Evolutionary conservation across 148 eudicot genomes (phyloP).

Genomic region (Dianthus caryophyllus): DNA sequence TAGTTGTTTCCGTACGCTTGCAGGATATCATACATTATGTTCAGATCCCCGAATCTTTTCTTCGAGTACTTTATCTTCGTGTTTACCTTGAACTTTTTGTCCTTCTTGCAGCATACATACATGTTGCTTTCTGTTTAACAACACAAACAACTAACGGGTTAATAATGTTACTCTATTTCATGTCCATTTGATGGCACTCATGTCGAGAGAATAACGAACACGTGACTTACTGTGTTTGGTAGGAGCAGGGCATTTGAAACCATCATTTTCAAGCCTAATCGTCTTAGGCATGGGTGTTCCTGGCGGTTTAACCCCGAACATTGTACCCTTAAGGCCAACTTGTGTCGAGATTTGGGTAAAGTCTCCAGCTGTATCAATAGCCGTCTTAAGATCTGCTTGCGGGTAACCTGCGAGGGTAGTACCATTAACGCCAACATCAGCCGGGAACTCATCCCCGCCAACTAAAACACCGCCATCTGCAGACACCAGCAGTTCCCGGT

Average conservation of each 20-base stretch:
- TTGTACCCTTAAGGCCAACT: slow-evolving; percentile 42
- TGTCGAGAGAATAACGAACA: too few relatives aligned
- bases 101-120: slow-evolving; percentile 60
- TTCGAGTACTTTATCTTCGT: slow-evolving; percentile 13
- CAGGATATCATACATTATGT: slow-evolving; percentile 67
- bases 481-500: slow-evolving; percentile 44
- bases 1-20: slow-evolving; percentile 64
- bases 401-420: slow-evolving; percentile 44
- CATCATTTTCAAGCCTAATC: slow-evolving; percentile 44
- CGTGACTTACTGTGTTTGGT: slow-evolving; percentile 35
- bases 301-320: slow-evolving; percentile 40
- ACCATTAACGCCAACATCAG: slow-evolving; percentile 41
- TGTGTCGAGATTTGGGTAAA: slow-evolving; percentile 35
- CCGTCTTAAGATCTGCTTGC: slow-evolving; percentile 50
- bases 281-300: slow-evolving; percentile 58
- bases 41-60: slow-evolving; percentile 54
- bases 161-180: neutral
- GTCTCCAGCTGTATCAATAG: slow-evolving; percentile 58
- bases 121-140: slow-evolving; percentile 39
- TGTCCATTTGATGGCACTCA: neutral
- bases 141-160: neutral
- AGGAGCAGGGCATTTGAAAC: slow-evolving; percentile 53
- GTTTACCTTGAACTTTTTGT: slow-evolving; percentile 55
- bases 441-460: slow-evolving; percentile 42
- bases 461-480: slow-evolving; percentile 33